These are phyloP conservation scores for Cairneyella variabilis DNA, from an alignment of 495 filamentous ascomycete species.

Conservation along the genomic window DNA sequence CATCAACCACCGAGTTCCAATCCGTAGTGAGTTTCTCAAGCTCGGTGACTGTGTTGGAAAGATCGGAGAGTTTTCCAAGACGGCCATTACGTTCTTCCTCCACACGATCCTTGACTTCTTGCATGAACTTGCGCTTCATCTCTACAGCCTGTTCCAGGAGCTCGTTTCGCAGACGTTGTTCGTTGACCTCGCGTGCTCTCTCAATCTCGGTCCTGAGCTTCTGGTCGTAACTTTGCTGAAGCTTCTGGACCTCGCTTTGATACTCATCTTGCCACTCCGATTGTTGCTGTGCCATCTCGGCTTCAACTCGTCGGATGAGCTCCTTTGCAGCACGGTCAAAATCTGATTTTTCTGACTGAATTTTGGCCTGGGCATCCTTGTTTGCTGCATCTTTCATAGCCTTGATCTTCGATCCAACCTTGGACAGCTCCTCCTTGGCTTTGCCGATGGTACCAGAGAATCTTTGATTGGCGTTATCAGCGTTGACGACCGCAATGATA, in stretches of 20 bases:
- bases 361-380: conserved; percentile 70
- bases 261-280: conserved; percentile 81
- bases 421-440: conserved; percentile 78
- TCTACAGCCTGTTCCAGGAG: conserved; percentile 88
- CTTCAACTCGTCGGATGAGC: conserved; percentile 65
- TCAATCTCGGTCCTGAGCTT: conserved; percentile 74
- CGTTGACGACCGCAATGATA: conserved; percentile 88
- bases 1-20: conserved; percentile 84
- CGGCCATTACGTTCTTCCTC: conserved; percentile 86
- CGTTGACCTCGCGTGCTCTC: conserved; percentile 66
- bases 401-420: conserved; percentile 69
- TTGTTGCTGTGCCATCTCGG: conserved; percentile 70
- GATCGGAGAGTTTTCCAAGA: conserved; percentile 76
- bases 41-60: conserved; percentile 69
- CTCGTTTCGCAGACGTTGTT: conserved; percentile 76
- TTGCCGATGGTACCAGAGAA: conserved; percentile 72
- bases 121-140: conserved; percentile 77
- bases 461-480: conserved; percentile 67
- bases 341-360: conserved; percentile 65
- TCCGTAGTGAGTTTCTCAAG: conserved; percentile 79
- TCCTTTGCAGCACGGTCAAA: conserved; percentile 79
- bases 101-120: conserved; percentile 73
- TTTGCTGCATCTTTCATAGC: conserved; percentile 62
- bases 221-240: conserved; percentile 70
- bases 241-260: conserved; percentile 76